These are phyloP conservation scores for Ceratobasidium sp. DNA, from an alignment of 1,284 basidiomycete species.

Conservation along the genomic window DNA sequence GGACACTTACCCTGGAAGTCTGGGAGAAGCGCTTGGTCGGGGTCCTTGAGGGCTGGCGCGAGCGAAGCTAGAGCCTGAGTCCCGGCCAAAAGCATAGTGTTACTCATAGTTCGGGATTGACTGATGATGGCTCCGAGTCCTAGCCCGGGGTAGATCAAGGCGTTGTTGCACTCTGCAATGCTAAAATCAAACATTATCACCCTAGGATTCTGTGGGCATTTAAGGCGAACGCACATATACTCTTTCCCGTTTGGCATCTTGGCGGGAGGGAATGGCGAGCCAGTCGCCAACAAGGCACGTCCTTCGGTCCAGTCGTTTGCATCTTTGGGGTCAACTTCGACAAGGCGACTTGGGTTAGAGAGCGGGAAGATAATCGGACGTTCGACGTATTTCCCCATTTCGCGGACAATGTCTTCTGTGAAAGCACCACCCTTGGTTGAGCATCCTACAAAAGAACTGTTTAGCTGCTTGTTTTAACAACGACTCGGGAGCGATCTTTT, in stretches of 20 bases:
- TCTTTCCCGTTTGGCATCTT: constrained; percentile 72
- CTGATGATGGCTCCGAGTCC: constrained; percentile 78
- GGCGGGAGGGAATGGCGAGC: constrained; percentile 84
- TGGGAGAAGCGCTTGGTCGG: constrained; percentile 65
- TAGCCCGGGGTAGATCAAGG: constrained; percentile 82
- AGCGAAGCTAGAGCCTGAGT: constrained; percentile 75
- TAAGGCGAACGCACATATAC: constrained; percentile 65
- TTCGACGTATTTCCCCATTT: constrained; percentile 75
- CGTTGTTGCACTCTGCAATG: constrained; percentile 83
- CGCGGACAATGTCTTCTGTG: constrained; percentile 71
- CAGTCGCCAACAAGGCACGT: constrained; percentile 81
- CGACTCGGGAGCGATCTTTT: constrained; percentile 56
- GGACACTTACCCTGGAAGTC: constrained; percentile 56
- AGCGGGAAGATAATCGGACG: constrained; percentile 85
- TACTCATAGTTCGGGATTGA: constrained; percentile 72
- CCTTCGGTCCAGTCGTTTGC: constrained; percentile 82
- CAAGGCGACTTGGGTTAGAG: constrained; percentile 82
- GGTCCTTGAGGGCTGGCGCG: constrained; percentile 77
- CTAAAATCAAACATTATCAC: constrained; percentile 54
- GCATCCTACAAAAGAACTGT: constrained; percentile 9
- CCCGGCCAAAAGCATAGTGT: constrained; percentile 84
- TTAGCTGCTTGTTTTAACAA: neutral
- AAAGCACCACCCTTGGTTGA: constrained; percentile 86
- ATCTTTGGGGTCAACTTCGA: constrained; percentile 80
- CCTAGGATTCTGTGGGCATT: neutral